phyloP scores from a whole-genome alignment of 176 grass and related monocot species.

The Panicum miliaceum region DNA sequence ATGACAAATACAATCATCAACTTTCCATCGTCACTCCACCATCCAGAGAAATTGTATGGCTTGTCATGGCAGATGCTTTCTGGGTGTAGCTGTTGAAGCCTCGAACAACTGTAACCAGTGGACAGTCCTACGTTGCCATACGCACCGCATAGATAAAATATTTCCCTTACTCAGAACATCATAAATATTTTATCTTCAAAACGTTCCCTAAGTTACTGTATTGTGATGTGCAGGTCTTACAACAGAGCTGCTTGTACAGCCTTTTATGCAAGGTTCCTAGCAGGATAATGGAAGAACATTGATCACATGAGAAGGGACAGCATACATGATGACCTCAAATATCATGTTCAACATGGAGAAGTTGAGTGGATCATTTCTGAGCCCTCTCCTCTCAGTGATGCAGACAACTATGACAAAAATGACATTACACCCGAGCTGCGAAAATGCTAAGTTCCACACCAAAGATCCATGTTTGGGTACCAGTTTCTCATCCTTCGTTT shows the following conservation, averaged over 20 bases:
- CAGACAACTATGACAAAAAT: slow-evolving; percentile 52
- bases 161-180: not conserved
- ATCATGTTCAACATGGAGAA: slow-evolving; percentile 61
- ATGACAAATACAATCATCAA: slow-evolving; percentile 54
- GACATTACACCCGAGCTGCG: slow-evolving; percentile 42
- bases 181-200: not conserved
- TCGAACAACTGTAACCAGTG: slow-evolving; percentile 70
- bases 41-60: slow-evolving; percentile 50
- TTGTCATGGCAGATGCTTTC: slow-evolving; percentile 47
- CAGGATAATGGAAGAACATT: not conserved
- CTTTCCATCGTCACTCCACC: slow-evolving; percentile 64
- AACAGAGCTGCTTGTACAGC: not conserved
- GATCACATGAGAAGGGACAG: not conserved
- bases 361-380: slow-evolving; percentile 57
- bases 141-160: slow-evolving; percentile 50
- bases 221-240: not conserved
- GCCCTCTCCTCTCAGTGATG: slow-evolving; percentile 53
- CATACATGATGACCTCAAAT: slow-evolving; percentile 55
- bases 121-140: slow-evolving; percentile 61
- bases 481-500: not conserved
- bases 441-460: slow-evolving; percentile 38
- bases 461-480: not conserved
- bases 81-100: slow-evolving; percentile 39
- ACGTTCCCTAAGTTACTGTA: not conserved
- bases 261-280: not conserved